Evolutionary conservation across 2,329 filamentous ascomycete genomes (phyloP).

Genomic region (Alternaria infectoria): DNA sequence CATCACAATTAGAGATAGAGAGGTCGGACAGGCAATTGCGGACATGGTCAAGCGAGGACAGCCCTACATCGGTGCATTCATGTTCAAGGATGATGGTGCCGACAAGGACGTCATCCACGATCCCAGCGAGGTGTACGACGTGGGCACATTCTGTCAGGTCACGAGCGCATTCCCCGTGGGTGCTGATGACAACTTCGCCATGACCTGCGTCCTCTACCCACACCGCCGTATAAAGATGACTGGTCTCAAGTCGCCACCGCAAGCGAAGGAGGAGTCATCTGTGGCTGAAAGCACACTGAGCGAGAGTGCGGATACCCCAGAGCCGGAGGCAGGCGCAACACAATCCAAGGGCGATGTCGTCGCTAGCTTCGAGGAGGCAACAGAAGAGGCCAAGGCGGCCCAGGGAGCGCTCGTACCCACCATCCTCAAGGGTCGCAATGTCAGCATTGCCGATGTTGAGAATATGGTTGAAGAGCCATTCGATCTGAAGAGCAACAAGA

Average conservation of each 20-base stretch:
- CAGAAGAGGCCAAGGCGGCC: conserved; percentile 61
- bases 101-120: conserved; percentile 94
- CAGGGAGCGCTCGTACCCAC: conserved; percentile 79
- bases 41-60: conserved; percentile 97
- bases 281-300: conserved; percentile 50
- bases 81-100: conserved; percentile 94
- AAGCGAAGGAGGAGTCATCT: conserved; percentile 39
- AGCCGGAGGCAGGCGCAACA: conserved; percentile 56
- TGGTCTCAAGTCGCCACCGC: conserved; percentile 73
- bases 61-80: conserved; percentile 94
- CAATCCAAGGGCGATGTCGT: conserved; percentile 80
- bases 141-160: conserved; percentile 96
- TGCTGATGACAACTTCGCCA: conserved; percentile 75
- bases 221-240: conserved; percentile 93
- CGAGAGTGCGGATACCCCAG: conserved; percentile 43
- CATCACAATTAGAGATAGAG: conserved; percentile 91
- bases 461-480: conserved; percentile 88
- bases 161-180: conserved; percentile 93
- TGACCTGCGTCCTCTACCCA: conserved; percentile 95
- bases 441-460: conserved; percentile 94
- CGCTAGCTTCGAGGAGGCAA: conserved; percentile 90
- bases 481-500: conserved; percentile 86
- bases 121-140: conserved; percentile 89
- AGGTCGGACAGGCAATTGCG: conserved; percentile 88
- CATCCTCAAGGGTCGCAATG: conserved; percentile 88